Evolutionary conservation across 2,329 filamentous ascomycete species (phyloP).

Genomic region (Pseudogymnoascus sp.): DNA sequence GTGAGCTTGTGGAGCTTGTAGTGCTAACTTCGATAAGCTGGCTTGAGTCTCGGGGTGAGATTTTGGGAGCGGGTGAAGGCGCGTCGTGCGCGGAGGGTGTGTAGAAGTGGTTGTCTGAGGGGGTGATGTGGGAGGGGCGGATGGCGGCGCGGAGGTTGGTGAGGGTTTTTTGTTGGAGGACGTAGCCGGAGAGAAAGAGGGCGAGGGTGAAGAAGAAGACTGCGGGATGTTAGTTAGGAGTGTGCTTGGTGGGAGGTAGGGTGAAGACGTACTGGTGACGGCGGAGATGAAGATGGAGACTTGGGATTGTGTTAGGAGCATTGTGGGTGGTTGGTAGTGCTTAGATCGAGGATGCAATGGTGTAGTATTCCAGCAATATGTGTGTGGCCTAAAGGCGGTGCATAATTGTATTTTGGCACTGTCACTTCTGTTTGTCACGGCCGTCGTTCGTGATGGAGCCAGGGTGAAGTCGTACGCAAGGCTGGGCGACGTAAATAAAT

Average conservation of each 20-base stretch:
- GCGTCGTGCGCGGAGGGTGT: constrained; percentile 24
- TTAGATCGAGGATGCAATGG: not conserved
- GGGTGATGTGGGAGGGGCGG: constrained; percentile 42
- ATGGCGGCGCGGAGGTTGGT: constrained; percentile 68
- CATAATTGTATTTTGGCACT: not conserved
- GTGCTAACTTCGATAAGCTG: constrained; percentile 36
- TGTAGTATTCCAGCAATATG: not conserved
- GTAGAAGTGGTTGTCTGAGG: constrained; percentile 65
- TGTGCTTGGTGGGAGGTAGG: constrained; percentile 8
- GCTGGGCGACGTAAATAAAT: constrained; percentile 11
- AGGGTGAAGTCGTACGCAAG: not conserved
- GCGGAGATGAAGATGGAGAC: constrained; percentile 60
- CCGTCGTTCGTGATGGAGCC: not conserved
- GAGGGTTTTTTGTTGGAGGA: constrained; percentile 79
- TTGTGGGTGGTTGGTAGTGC: constrained; percentile 14
- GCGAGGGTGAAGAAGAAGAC: constrained; percentile 71
- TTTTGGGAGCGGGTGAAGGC: constrained; percentile 23
- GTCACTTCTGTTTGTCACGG: not conserved
- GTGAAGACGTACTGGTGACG: constrained; percentile 45
- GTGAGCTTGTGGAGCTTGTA: constrained; percentile 26
- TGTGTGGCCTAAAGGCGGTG: not conserved
- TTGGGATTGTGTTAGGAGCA: constrained; percentile 58
- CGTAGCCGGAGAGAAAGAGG: constrained; percentile 81
- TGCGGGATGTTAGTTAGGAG: constrained; percentile 24
- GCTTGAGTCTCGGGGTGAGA: not conserved